Conservation (phyloP, 176 grass and related monocot species). For the Elymus sibiricus region DNA sequence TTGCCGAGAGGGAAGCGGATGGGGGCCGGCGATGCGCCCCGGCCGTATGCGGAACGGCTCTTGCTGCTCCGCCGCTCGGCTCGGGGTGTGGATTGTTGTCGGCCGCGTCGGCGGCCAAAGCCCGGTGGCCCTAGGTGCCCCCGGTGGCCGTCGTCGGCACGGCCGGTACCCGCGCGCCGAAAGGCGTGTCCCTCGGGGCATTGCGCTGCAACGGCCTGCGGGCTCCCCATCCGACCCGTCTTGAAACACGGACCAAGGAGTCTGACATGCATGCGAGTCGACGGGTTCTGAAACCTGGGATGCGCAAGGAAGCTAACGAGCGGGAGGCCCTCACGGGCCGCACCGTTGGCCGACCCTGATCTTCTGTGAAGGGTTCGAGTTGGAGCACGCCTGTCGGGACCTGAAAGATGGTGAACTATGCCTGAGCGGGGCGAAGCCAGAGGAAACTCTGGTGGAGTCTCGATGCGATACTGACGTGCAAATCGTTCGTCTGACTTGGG, state of each 20-base stretch:
- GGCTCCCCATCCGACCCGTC: constrained; percentile 54
- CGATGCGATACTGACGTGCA: constrained; percentile 62
- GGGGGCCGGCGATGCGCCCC: background rate
- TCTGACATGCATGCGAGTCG: constrained; percentile 35
- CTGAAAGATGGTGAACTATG: constrained; percentile 69
- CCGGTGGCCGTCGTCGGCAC: background rate
- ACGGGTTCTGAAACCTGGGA: constrained; percentile 18
- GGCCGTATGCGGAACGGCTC: background rate
- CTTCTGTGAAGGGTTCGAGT: constrained; percentile 61
- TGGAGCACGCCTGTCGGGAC: constrained; percentile 58
- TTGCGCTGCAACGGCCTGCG: background rate
- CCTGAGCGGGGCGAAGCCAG: constrained; percentile 64
- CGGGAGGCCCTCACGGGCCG: too few species aligned
- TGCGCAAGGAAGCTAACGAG: background rate
- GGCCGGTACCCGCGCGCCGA: background rate
- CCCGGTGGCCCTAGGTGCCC: background rate
- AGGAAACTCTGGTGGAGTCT: constrained; percentile 78
- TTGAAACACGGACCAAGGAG: constrained; percentile 90
- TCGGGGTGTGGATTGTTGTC: background rate
- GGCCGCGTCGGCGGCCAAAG: background rate
- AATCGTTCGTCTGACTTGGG: constrained; percentile 74
- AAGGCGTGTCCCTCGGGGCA: background rate
- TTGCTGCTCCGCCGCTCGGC: background rate
- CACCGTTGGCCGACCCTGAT: background rate
- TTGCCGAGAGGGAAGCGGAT: background rate